Base-by-base conservation (phyloP, 2,329 filamentous ascomycete species). In the Ustilaginoidea virens region DNA sequence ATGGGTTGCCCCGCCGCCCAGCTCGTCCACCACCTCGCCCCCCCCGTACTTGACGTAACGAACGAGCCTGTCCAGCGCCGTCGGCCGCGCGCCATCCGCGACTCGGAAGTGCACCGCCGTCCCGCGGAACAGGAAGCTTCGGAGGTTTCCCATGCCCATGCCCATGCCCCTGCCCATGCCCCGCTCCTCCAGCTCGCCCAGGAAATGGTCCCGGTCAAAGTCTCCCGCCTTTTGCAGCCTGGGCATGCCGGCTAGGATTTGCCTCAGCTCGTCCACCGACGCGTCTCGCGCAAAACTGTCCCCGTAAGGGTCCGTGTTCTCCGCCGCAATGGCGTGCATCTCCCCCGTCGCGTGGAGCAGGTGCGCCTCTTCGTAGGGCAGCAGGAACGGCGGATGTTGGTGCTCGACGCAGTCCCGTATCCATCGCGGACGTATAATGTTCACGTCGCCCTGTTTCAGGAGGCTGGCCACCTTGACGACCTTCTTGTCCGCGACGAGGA, bases 231-330 rank as follows among this genome's bases (percentile, higher is more conserved):
- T 46, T 29, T 61, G 50, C n/a, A 58, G 54, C 37, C 63, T 59
- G 1, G 61, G 58, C 59, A 75, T 73, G 3, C 52, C 46, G 6
- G 42, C 43, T 25, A 75, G 37, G 0, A 74, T 45, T 3, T 47
- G 46, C 22, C 50, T 58, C 27, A 93, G 61, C 42, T 87, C 80
- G 2, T 71, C 63, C 0, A 67, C 41, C 1, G 60, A 63, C 7
- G 78, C 56, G 41, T 92, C 74, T 4, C 86, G 63, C 1, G 74
- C 67, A 51, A 81, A 96, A 44, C 83, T 86, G 48, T 98, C 90
- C 1, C 79, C 80, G 41, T 72, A 90, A 30, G 63, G 57, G 47
- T 98, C 90, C 2, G 78, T 63, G 37, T 78, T 80, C 3, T 56
- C 54, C 21, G 66, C 60, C 7, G 76, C 69, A 6, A 61, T 57